Percentiles rank a stretch among this genome's conserved stretches.
Evolutionary conservation across 1,284 basidiomycete genomes (phyloP).

Genomic region (Neonothopanus nambi): DNA sequence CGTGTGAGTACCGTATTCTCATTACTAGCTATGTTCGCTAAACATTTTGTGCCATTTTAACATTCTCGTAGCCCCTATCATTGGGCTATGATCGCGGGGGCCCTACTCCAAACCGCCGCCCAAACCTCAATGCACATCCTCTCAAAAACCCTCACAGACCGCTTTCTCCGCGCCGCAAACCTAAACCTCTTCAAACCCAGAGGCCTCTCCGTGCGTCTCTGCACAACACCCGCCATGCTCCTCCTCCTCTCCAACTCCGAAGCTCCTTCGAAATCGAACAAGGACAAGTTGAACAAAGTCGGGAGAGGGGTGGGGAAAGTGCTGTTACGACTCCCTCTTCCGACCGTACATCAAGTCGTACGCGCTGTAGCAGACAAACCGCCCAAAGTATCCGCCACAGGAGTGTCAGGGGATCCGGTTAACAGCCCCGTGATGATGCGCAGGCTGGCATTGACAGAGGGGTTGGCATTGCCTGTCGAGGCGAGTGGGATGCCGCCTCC

Average conservation of each 20-base stretch:
- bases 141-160: slow-evolving; percentile 31
- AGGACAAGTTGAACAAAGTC: slow-evolving; percentile 16
- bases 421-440: slow-evolving; percentile 16
- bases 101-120: slow-evolving; percentile 21
- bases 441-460: slow-evolving; percentile 21
- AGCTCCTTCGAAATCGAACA: neutral
- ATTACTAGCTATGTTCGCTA: too few relatives aligned
- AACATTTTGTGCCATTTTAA: too few relatives aligned
- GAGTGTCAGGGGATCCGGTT: slow-evolving; percentile 6
- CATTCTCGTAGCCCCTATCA: slow-evolving; percentile 21
- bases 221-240: slow-evolving; percentile 27
- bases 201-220: slow-evolving; percentile 28
- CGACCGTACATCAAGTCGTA: slow-evolving; percentile 7
- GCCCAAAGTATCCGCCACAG: slow-evolving; percentile 4
- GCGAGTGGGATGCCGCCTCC: slow-evolving; percentile 21
- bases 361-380: slow-evolving; percentile 19
- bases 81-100: slow-evolving; percentile 25
- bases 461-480: slow-evolving; percentile 19
- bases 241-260: slow-evolving; percentile 13
- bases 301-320: slow-evolving; percentile 19
- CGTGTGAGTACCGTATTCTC: slow-evolving; percentile 18
- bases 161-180: slow-evolving; percentile 29
- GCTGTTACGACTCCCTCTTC: slow-evolving; percentile 15
- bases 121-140: slow-evolving; percentile 24
- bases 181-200: slow-evolving; percentile 24